These are phyloP conservation scores for Cladophialophora immunda DNA, from an alignment of 2,329 filamentous ascomycete genomes.

Conservation along the genomic window DNA sequence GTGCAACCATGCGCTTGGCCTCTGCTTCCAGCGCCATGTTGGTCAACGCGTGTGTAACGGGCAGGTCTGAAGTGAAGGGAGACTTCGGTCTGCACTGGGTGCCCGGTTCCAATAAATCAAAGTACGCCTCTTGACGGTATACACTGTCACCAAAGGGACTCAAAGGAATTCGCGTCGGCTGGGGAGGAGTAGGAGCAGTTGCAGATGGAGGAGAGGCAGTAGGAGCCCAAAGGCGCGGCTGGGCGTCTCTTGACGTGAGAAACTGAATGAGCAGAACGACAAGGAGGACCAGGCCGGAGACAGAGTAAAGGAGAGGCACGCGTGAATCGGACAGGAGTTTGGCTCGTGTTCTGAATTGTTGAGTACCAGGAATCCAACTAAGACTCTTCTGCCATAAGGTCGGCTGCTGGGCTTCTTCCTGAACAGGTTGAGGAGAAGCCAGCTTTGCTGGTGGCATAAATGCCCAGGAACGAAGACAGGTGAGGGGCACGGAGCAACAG, in stretches of 20 bases:
- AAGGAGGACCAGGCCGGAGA: constrained; percentile 34
- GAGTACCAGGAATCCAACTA: constrained; percentile 33
- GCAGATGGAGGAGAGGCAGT: constrained; percentile 11
- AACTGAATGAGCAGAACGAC: constrained; percentile 31
- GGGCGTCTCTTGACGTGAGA: constrained; percentile 29
- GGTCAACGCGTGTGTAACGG: constrained; percentile 36
- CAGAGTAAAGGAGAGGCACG: constrained; percentile 35
- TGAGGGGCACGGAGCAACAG: constrained; percentile 26
- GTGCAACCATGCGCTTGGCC: constrained; percentile 79
- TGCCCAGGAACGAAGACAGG: constrained; percentile 21
- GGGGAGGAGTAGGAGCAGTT: background rate
- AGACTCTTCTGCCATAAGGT: constrained; percentile 30
- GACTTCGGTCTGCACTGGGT: constrained; percentile 42
- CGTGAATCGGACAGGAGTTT: constrained; percentile 33
- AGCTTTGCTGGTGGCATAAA: constrained; percentile 30
- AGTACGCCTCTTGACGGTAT: constrained; percentile 42
- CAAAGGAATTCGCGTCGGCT: constrained; percentile 22
- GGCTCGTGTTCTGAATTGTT: constrained; percentile 29
- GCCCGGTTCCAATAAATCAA: constrained; percentile 40
- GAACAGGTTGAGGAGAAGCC: constrained; percentile 27
- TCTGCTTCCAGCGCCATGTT: constrained; percentile 64
- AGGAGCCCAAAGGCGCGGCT: constrained; percentile 8
- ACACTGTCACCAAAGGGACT: constrained; percentile 42
- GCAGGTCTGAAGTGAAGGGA: constrained; percentile 39
- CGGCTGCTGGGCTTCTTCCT: constrained; percentile 14